Percentiles rank a stretch among this genome's conserved stretches.
Evolutionary conservation across 2,329 filamentous ascomycete genomes (phyloP).

Genomic region (Venturia effusa): DNA sequence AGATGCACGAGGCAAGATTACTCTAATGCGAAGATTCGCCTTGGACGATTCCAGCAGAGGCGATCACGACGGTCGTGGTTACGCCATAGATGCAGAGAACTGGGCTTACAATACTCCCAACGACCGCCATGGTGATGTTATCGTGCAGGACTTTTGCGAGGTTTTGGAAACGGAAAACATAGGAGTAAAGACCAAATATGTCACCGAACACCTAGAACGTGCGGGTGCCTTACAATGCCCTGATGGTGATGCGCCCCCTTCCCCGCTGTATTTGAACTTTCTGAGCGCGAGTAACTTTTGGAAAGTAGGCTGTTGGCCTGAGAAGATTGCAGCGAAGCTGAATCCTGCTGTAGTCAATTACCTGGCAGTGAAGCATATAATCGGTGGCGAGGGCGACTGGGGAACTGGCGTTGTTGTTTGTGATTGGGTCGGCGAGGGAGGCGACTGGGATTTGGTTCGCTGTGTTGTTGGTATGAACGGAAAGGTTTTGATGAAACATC

Average conservation of each 20-base stretch:
- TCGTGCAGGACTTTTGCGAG: constrained; percentile 93
- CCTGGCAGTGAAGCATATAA: constrained; percentile 42
- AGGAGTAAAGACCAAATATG: constrained; percentile 65
- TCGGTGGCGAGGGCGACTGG: constrained; percentile 52
- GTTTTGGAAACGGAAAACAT: constrained; percentile 67
- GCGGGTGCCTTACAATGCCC: constrained; percentile 31
- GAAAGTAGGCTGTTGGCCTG: constrained; percentile 84
- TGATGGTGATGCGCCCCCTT: constrained; percentile 23
- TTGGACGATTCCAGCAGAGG: constrained; percentile 46
- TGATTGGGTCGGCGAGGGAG: constrained; percentile 81
- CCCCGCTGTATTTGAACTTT: constrained; percentile 81
- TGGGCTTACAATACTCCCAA: constrained; percentile 90
- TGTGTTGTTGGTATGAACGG: constrained; percentile 90
- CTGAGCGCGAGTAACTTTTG: constrained; percentile 89
- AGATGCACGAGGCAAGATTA: constrained; percentile 68
- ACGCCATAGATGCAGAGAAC: constrained; percentile 46
- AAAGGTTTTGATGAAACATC: constrained; percentile 32
- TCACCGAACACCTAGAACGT: constrained; percentile 65
- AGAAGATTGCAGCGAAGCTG: constrained; percentile 75
- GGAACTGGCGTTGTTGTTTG: constrained; percentile 81
- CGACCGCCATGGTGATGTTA: constrained; percentile 60
- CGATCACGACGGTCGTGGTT: constrained; percentile 42
- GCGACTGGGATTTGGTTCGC: constrained; percentile 82
- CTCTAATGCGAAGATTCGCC: constrained; percentile 72
- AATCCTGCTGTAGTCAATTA: constrained; percentile 64